Evolutionary conservation across 495 filamentous ascomycete genomes (phyloP).

Genomic region (Penicillium arizonense): DNA sequence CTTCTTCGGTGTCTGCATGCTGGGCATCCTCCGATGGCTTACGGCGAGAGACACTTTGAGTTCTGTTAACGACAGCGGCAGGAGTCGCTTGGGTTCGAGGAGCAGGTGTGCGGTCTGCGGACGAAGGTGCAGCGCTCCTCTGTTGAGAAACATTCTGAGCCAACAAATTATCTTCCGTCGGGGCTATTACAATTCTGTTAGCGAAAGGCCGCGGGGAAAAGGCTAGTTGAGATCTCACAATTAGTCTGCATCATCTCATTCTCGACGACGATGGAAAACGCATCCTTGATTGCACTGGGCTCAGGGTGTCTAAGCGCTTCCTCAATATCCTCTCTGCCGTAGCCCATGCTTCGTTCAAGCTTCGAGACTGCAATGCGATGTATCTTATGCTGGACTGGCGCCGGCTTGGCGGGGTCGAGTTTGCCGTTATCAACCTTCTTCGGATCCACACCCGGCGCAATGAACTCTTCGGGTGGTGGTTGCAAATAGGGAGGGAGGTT

Average conservation of each 20-base stretch:
- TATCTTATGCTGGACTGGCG: slow-evolving; percentile 79
- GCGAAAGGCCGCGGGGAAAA: slow-evolving; percentile 1
- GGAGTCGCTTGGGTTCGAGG: slow-evolving; percentile 21
- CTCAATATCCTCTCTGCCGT: slow-evolving; percentile 90
- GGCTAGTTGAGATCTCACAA: slow-evolving; percentile 50
- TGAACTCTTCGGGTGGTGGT: slow-evolving; percentile 88
- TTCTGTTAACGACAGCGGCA: slow-evolving; percentile 14
- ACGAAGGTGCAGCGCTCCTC: slow-evolving; percentile 15
- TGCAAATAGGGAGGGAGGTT: slow-evolving; percentile 82
- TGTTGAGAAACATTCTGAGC: slow-evolving; percentile 25
- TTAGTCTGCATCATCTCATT: slow-evolving; percentile 97
- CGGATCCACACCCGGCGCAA: slow-evolving; percentile 87
- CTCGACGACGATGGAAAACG: slow-evolving; percentile 94
- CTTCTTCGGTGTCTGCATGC: slow-evolving; percentile 28
- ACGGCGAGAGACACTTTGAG: slow-evolving; percentile 29
- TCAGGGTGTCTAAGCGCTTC: slow-evolving; percentile 89
- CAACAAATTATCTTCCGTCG: slow-evolving; percentile 42
- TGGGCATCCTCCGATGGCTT: slow-evolving; percentile 24
- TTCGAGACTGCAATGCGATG: slow-evolving; percentile 90
- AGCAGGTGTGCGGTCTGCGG: slow-evolving; percentile 20
- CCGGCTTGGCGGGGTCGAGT: slow-evolving; percentile 73
- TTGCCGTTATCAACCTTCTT: slow-evolving; percentile 80
- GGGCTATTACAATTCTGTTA: slow-evolving; percentile 27
- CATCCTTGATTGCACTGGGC: slow-evolving; percentile 97
- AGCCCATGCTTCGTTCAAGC: slow-evolving; percentile 96